phyloP scores from a whole-genome alignment of 2,329 filamentous ascomycete species.

The Colletotrichum noveboracense region DNA sequence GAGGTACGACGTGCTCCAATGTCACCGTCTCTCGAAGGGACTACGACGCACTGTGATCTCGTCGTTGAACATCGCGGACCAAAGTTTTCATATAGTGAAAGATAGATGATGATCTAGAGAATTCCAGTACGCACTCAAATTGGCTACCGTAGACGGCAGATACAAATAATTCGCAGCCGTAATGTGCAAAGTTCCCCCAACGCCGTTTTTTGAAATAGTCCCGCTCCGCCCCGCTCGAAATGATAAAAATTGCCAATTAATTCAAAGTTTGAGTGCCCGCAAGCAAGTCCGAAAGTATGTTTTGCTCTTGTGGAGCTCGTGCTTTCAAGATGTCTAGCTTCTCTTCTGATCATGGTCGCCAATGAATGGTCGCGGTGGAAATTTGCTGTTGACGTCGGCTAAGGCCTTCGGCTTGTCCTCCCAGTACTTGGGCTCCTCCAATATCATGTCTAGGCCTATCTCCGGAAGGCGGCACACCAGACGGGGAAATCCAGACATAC shows the following conservation, averaged over 20 bases:
- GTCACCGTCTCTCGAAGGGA: not conserved
- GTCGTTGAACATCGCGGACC: not conserved
- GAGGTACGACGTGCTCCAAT: constrained; percentile 10
- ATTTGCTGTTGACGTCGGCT: not conserved
- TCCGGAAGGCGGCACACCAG: not conserved
- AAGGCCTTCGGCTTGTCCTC: not conserved
- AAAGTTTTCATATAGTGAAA: accelerated
- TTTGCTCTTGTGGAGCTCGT: accelerated
- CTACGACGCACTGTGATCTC: not conserved
- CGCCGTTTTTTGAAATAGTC: not conserved
- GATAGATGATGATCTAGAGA: not conserved
- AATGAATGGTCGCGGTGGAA: not conserved
- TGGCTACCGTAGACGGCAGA: not conserved
- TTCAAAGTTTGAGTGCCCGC: not conserved
- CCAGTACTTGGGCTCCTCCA: not conserved
- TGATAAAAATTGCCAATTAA: not conserved
- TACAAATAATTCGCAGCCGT: not conserved
- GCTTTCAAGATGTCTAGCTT: not conserved
- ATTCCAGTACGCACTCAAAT: not conserved
- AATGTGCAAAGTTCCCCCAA: not conserved
- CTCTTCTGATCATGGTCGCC: not conserved
- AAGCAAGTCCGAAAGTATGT: not conserved
- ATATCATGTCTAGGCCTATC: not conserved
- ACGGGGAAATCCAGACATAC: not conserved
- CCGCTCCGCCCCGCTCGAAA: accelerated